Percentiles rank a stretch among this genome's conserved stretches.
These are phyloP conservation scores for Trichaptum fuscoviolaceum DNA, from an alignment of 768 basidiomycete genomes.

Conservation along the genomic window DNA sequence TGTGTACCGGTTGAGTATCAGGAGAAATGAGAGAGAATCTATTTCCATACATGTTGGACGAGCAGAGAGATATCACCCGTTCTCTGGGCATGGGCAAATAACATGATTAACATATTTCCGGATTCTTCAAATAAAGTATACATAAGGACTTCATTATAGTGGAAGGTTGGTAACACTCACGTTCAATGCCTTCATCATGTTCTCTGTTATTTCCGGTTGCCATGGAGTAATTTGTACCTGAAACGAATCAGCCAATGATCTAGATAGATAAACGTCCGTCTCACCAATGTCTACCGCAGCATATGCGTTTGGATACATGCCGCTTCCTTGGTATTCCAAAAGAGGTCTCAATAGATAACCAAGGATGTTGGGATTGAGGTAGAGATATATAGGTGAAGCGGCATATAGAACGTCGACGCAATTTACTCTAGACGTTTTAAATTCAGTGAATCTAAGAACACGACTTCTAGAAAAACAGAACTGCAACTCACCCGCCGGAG, in stretches of 20 bases:
- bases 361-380: no score
- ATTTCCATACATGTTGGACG: conserved; percentile 14
- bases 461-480: conserved; percentile 3
- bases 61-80: conserved; percentile 21
- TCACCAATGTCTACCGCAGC: conserved; percentile 14
- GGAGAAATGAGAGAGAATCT: neutral
- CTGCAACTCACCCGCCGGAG: conserved; percentile 41
- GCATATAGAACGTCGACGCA: neutral
- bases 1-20: conserved; percentile 6
- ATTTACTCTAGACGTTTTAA: conserved; percentile 1
- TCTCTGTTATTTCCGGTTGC: conserved; percentile 40
- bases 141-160: conserved; percentile 3
- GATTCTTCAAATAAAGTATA: conserved; percentile 38
- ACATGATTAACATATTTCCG: conserved; percentile 32
- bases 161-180: conserved; percentile 36
- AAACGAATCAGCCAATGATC: conserved; percentile 11
- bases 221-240: conserved; percentile 31
- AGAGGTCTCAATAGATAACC: no score
- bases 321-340: no score
- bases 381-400: no score
- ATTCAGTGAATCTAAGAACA: neutral
- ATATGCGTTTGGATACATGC: no score
- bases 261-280: conserved; percentile 9
- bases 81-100: conserved; percentile 20
- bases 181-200: conserved; percentile 48